Percentiles rank a stretch among this genome's conserved stretches.
phyloP scores from a whole-genome alignment of 2,329 filamentous ascomycete species.

The Sclerotinia minor region DNA sequence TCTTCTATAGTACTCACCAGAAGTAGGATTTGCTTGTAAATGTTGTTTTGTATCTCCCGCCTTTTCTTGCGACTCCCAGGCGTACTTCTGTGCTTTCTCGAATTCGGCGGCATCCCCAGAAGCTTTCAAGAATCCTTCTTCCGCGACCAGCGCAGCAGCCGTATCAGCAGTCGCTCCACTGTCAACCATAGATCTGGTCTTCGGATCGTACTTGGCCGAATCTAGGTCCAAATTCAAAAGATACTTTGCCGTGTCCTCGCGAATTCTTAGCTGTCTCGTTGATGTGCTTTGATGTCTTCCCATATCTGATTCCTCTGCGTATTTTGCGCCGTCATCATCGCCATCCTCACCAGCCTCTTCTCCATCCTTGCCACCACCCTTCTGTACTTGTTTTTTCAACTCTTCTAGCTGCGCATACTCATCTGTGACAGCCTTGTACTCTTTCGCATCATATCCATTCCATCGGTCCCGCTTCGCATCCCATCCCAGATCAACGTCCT shows the following conservation, averaged over 20 bases:
- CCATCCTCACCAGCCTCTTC: slow-evolving; percentile 54
- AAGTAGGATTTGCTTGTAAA: slow-evolving; percentile 93
- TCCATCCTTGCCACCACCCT: slow-evolving; percentile 49
- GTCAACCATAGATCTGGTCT: slow-evolving; percentile 88
- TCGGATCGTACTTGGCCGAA: slow-evolving; percentile 96
- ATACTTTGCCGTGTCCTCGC: slow-evolving; percentile 97
- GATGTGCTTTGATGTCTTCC: slow-evolving; percentile 88
- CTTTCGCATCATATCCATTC: slow-evolving; percentile 93
- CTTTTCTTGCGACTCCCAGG: slow-evolving; percentile 92
- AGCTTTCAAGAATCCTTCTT: slow-evolving; percentile 86
- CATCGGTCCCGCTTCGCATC: slow-evolving; percentile 97
- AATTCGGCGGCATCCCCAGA: slow-evolving; percentile 93
- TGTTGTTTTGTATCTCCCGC: slow-evolving; percentile 78
- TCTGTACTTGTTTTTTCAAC: slow-evolving; percentile 56
- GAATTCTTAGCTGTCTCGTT: slow-evolving; percentile 83
- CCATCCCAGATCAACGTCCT: slow-evolving; percentile 87
- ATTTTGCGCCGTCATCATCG: slow-evolving; percentile 64
- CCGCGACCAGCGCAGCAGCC: slow-evolving; percentile 79
- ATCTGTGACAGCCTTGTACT: slow-evolving; percentile 84
- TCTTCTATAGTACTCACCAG: slow-evolving; percentile 80
- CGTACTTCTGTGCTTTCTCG: slow-evolving; percentile 82
- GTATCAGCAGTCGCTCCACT: slow-evolving; percentile 77
- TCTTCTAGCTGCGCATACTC: slow-evolving; percentile 86
- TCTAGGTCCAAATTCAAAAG: slow-evolving; percentile 92
- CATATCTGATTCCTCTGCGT: slow-evolving; percentile 96